These are phyloP conservation scores for Glycine soja DNA, from an alignment of 306 rosid genomes.

Conservation along the genomic window DNA sequence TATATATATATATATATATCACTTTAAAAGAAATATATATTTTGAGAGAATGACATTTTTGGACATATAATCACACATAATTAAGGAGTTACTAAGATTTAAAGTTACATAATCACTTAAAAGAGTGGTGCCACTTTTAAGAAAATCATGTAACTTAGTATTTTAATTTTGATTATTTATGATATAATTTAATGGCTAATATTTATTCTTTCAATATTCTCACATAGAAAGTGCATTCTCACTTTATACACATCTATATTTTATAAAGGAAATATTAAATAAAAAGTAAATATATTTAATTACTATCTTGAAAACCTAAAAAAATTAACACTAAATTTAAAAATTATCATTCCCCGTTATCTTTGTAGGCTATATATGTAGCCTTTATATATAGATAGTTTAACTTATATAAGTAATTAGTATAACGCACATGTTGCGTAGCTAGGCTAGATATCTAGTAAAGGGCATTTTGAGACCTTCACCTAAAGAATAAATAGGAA, in stretches of 20 bases:
- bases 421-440: background rate
- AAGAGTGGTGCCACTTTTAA: too few species aligned
- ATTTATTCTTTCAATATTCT: too few species aligned
- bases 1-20: too few species aligned
- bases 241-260: background rate
- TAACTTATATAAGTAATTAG: background rate
- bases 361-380: background rate
- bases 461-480: constrained; percentile 30
- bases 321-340: background rate
- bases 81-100: too few species aligned
- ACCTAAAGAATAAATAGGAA: constrained; percentile 15
- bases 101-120: too few species aligned
- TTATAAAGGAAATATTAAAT: background rate
- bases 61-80: too few species aligned
- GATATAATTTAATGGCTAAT: too few species aligned
- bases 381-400: constrained; percentile 25
- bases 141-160: too few species aligned
- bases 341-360: background rate
- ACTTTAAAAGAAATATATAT: too few species aligned
- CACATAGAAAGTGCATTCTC: too few species aligned
- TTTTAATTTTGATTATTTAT: too few species aligned
- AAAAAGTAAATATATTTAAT: background rate
- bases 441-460: constrained; percentile 27
- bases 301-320: background rate
- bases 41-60: too few species aligned